phyloP scores from a whole-genome alignment of 1,139 yeast species.

The Sugiyamaella sp. region DNA sequence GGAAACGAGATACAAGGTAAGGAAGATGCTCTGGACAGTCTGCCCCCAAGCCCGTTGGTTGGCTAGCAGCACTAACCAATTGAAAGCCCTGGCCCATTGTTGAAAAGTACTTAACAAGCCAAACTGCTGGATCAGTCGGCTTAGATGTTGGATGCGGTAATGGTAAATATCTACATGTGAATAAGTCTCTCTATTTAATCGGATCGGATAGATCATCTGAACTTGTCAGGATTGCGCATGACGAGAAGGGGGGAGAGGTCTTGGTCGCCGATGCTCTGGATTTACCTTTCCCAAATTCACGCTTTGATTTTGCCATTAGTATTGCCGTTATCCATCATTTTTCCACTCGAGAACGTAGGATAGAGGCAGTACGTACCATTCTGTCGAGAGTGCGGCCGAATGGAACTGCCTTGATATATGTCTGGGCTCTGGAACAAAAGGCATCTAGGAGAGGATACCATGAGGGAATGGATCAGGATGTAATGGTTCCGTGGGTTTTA shows the following conservation, averaged over 20 bases:
- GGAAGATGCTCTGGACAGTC: slow-evolving; percentile 14
- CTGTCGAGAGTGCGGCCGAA: slow-evolving; percentile 58
- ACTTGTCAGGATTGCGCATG: slow-evolving; percentile 68
- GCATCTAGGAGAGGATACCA: slow-evolving; percentile 84
- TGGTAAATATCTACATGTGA: slow-evolving; percentile 83
- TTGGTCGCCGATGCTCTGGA: slow-evolving; percentile 75
- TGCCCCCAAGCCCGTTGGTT: neutral
- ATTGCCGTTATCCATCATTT: slow-evolving; percentile 97
- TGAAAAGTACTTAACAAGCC: slow-evolving; percentile 58
- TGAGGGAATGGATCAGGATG: slow-evolving; percentile 90
- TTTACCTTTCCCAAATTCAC: slow-evolving; percentile 62
- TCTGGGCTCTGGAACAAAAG: slow-evolving; percentile 96
- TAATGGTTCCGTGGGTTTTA: slow-evolving; percentile 93
- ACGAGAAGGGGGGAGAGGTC: slow-evolving; percentile 50
- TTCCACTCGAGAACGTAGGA: slow-evolving; percentile 77
- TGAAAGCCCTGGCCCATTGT: slow-evolving; percentile 94
- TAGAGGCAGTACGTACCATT: slow-evolving; percentile 71
- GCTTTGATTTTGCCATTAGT: slow-evolving; percentile 88
- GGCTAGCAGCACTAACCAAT: neutral
- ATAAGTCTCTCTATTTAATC: slow-evolving; percentile 63
- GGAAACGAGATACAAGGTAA: slow-evolving; percentile 75
- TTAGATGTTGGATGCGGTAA: slow-evolving; percentile 87
- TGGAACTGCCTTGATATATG: slow-evolving; percentile 79
- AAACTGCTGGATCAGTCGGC: slow-evolving; percentile 52
- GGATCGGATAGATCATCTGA: slow-evolving; percentile 89